phyloP scores from a whole-genome alignment of 129 eudicot species.

The Deinandra increscens region DNA sequence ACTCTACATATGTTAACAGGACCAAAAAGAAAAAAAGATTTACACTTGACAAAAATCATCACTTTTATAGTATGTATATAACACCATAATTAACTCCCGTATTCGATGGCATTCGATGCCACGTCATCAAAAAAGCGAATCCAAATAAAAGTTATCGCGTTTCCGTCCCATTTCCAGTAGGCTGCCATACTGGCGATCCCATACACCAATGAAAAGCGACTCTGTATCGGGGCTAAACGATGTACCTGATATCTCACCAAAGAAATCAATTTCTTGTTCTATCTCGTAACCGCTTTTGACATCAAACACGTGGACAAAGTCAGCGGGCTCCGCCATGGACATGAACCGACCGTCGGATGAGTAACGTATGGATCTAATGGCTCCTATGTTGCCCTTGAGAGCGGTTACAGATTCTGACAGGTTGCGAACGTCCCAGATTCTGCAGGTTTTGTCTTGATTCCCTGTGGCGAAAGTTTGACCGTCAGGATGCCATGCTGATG shows the following conservation, averaged over 20 bases:
- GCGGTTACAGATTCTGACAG: slow-evolving; percentile 53
- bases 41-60: neutral
- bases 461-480: slow-evolving; percentile 82
- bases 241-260: slow-evolving; percentile 89
- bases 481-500: slow-evolving; percentile 89
- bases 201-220: slow-evolving; percentile 76
- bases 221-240: slow-evolving; percentile 87
- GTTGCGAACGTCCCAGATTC: slow-evolving; percentile 75
- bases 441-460: slow-evolving; percentile 84
- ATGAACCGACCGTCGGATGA: slow-evolving; percentile 83
- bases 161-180: slow-evolving; percentile 75
- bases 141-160: slow-evolving; percentile 57
- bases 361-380: slow-evolving; percentile 80
- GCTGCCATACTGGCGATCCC: slow-evolving; percentile 88
- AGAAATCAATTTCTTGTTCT: slow-evolving; percentile 90
- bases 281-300: slow-evolving; percentile 63
- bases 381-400: slow-evolving; percentile 74
- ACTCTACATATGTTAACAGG: slow-evolving; percentile 8
- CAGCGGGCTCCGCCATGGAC: slow-evolving; percentile 97
- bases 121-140: slow-evolving; percentile 40
- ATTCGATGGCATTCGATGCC: neutral
- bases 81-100: no score
- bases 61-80: neutral
- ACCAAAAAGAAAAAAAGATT: neutral
- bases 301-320: slow-evolving; percentile 83